phyloP scores from a whole-genome alignment of 177 flowering plant species.

The Tripterygium wilfordii region DNA sequence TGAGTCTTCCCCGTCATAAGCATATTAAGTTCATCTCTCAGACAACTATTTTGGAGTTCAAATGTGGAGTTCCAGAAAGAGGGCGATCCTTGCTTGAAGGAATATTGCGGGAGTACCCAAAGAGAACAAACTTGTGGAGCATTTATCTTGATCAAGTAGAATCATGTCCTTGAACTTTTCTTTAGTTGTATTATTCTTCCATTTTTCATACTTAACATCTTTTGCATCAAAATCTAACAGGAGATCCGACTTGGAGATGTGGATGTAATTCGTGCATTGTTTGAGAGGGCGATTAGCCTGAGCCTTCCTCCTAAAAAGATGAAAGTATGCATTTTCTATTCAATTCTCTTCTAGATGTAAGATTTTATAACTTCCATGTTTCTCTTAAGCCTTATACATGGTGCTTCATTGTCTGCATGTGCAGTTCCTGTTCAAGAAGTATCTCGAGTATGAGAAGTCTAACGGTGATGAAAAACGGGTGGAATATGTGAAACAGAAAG shows the following conservation, averaged over 20 bases:
- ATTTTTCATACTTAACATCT: neutral
- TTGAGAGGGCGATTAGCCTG: constrained; percentile 82
- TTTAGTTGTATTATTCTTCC: neutral
- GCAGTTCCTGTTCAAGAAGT: constrained; percentile 89
- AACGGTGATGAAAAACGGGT: constrained; percentile 65
- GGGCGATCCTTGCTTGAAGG: constrained; percentile 84
- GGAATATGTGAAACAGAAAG: constrained; percentile 66
- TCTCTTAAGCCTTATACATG: neutral
- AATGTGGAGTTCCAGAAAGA: constrained; percentile 75
- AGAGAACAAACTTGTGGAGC: constrained; percentile 90
- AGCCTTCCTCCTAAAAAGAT: constrained; percentile 76
- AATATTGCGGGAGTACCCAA: constrained; percentile 77
- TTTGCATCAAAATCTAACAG: constrained; percentile 23
- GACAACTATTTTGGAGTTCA: constrained; percentile 75
- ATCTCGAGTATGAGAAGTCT: constrained; percentile 69
- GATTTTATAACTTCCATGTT: neutral
- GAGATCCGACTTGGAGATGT: constrained; percentile 77
- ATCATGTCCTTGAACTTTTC: neutral
- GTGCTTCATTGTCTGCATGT: constrained; percentile 3
- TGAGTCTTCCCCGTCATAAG: constrained; percentile 65
- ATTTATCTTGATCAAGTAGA: constrained; percentile 80
- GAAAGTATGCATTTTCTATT: constrained; percentile 40
- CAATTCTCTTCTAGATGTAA: neutral
- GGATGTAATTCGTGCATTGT: constrained; percentile 67
- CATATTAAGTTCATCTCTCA: constrained; percentile 78